Conservation (phyloP, 2,329 filamentous ascomycete genomes). For the Calonectria pteridis region DNA sequence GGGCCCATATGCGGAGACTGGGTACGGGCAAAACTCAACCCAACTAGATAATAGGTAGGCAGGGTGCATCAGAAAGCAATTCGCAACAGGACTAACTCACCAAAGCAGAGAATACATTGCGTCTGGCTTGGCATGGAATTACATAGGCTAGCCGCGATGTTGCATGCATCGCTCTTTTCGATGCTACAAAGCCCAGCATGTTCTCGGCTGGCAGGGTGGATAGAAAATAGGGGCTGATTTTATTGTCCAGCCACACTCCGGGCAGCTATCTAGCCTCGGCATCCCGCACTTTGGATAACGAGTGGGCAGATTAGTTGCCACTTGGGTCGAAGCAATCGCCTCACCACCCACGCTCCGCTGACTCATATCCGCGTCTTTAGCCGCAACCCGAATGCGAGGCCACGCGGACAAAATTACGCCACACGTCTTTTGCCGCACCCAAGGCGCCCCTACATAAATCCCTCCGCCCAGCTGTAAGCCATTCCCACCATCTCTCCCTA, state of each 20-base stretch:
- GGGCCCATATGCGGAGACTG: neutral
- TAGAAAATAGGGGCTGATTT: neutral
- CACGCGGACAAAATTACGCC: neutral
- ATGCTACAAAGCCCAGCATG: neutral
- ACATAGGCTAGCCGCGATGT: neutral
- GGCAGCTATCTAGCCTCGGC: neutral
- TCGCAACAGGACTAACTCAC: too few species aligned
- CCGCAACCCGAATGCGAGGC: neutral
- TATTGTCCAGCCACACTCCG: too few species aligned
- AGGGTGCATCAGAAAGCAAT: neutral
- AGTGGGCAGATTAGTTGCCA: neutral
- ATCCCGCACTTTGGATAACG: neutral
- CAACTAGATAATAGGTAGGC: too few species aligned
- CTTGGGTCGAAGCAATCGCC: neutral
- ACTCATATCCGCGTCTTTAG: neutral
- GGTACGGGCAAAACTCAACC: neutral
- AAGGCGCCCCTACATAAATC: slow-evolving; percentile 30
- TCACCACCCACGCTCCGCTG: neutral
- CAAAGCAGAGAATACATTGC: fast-evolving
- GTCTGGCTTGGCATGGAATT: neutral
- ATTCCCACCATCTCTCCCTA: too few species aligned
- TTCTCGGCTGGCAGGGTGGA: neutral
- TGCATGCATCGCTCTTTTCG: neutral
- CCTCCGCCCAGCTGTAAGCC: slow-evolving; percentile 27
- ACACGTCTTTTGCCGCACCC: neutral